Evolutionary conservation across 768 basidiomycete genomes (phyloP).

Genomic region (Cyclocybe aegerita): DNA sequence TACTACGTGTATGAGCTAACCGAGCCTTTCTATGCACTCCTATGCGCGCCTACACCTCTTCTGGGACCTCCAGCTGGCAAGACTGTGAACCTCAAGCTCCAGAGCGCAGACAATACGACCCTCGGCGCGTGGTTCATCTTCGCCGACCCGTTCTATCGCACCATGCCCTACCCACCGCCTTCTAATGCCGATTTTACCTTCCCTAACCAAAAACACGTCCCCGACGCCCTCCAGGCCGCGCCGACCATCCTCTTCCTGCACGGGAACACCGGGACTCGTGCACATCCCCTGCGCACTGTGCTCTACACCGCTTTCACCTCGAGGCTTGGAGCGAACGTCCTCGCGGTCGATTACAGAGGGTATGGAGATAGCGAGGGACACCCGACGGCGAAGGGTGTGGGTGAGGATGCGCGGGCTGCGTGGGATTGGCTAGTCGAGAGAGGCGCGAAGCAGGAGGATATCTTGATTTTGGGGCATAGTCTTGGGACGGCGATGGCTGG

Average conservation of each 20-base stretch:
- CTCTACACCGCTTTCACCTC: constrained; percentile 51
- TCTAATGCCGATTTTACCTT: constrained; percentile 32
- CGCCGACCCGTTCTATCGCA: constrained; percentile 48
- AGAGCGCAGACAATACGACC: constrained; percentile 60
- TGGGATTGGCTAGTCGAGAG: constrained; percentile 62
- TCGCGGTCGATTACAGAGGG: constrained; percentile 75
- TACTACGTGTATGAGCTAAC: too few relatives aligned
- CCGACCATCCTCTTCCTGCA: constrained; percentile 75
- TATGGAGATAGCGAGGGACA: constrained; percentile 69
- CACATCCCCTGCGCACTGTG: constrained; percentile 48
- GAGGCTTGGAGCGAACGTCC: constrained; percentile 54
- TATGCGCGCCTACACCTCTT: too few relatives aligned
- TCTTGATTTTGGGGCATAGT: constrained; percentile 72
- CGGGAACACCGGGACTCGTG: constrained; percentile 71
- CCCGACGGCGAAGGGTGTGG: constrained; percentile 61
- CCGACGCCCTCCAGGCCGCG: constrained; percentile 24
- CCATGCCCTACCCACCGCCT: constrained; percentile 29
- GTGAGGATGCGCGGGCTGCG: constrained; percentile 55
- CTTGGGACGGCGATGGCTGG: constrained; percentile 71
- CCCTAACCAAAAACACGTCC: constrained; percentile 24
- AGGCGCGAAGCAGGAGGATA: constrained; percentile 46
- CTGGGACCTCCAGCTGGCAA: constrained; percentile 46
- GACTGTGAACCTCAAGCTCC: constrained; percentile 55
- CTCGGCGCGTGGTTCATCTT: constrained; percentile 71
- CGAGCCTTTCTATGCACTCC: too few relatives aligned